These are phyloP conservation scores for Strigomonas oncopelti DNA, from an alignment of 208 protist species.

Conservation along the genomic window DNA sequence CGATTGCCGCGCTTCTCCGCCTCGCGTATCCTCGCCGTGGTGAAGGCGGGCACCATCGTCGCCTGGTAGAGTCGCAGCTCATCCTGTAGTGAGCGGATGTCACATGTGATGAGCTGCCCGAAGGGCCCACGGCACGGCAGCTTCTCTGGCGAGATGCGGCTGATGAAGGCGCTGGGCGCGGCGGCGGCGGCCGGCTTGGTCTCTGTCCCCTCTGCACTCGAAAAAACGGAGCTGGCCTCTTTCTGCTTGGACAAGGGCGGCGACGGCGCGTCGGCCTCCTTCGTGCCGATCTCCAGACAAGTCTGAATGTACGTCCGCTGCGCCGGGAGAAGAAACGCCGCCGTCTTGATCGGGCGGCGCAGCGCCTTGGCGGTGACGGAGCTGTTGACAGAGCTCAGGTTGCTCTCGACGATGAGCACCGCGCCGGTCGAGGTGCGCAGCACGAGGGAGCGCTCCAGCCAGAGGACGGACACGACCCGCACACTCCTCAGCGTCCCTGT, in stretches of 20 bases:
- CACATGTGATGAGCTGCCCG: conserved; percentile 61
- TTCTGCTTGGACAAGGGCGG: no score
- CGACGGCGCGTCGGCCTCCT: conserved; percentile 3
- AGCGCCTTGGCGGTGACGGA: conserved; percentile 47
- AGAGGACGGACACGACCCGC: conserved; percentile 31
- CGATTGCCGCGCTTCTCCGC: not conserved
- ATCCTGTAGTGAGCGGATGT: conserved; percentile 40
- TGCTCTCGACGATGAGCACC: conserved; percentile 52
- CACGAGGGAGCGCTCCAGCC: conserved; percentile 45
- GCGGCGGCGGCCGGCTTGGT: not conserved
- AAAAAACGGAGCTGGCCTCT: not conserved
- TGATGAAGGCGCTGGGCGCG: conserved; percentile 41
- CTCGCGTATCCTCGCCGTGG: conserved; percentile 14
- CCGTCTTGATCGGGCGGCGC: conserved; percentile 63
- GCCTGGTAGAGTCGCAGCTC: conserved; percentile 72
- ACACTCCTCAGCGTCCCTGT: conserved; percentile 17
- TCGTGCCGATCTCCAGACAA: conserved; percentile 30
- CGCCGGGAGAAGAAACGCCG: conserved; percentile 67
- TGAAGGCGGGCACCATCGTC: conserved; percentile 67
- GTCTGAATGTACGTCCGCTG: conserved; percentile 73
- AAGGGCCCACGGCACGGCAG: conserved; percentile 75
- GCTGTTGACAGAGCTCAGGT: conserved; percentile 59
- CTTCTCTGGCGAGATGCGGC: conserved; percentile 20
- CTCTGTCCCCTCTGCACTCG: not conserved
- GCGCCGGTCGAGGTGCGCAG: conserved; percentile 49